Base-by-base conservation (phyloP, 352 stramenopile genomes). In the Globisporangium echinulatum region DNA sequence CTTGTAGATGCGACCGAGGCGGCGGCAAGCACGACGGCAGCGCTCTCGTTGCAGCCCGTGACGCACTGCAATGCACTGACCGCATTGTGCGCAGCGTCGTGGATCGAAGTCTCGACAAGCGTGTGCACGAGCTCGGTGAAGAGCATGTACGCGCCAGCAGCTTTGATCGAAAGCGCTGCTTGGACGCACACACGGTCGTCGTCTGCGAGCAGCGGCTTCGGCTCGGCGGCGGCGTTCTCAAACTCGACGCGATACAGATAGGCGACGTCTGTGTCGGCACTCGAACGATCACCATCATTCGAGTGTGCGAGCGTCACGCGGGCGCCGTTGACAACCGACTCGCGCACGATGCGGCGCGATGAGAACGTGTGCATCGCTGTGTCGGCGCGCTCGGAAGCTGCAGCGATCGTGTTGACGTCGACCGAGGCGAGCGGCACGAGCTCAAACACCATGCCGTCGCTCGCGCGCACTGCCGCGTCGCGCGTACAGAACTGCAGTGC, bases 161-260 rank as follows among this genome's bases (percentile, higher is more conserved):
- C 36, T 1, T 33, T 17, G 49, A 61, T 51, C 25, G 47, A 25
- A 38, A 61, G 39, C 38, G 38, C 8, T 2, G 49, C 59, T 19
- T 19, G 17, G 17, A 14, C 43, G n/a, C 5, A 65, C 59, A 8
- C 59, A 65, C 25, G 17, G 9, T 19, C 5, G 46, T 53, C 36
- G 15, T 4, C 40, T 44, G 48, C n/a, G 17, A 40, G 42, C 10
- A 5, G 42, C 14, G 11, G 42, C 11, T 7, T 10, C 42, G 7
- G 42, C 42, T 19, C 17, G 17, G 17, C 17, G 17, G 17, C 17
- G 17, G 17, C 17, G 17, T 19, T 19, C 17, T 19, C 17, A 13
- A 65, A 51, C n/a, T 65, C 49, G 7, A 49, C 59, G 15, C 53
- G 53, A 40, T 65, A 65, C 46, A 52, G 53, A 10, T 37, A 7